Evolutionary conservation across 257 asterid genomes (phyloP), one percentile per base, ranked within the genome.

Genomic region (Nicotiana tabacum): DNA sequence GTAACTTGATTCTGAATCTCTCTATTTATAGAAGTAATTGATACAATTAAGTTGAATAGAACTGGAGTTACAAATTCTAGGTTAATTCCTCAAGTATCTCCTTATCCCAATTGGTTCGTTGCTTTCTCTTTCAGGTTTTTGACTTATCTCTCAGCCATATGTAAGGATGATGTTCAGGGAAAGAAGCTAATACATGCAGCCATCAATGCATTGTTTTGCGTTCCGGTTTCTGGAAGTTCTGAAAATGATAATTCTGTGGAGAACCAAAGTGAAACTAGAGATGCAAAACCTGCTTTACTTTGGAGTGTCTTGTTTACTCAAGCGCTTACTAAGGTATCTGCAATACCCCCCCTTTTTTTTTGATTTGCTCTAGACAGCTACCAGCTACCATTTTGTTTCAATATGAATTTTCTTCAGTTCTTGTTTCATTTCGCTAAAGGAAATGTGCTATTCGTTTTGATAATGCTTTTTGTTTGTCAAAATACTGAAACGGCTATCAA

Each of bases 271-370:
- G 87, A 87, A 78, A 82, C 17, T 8, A 35, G 64, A 21, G 64
- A 85, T 83, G 82, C 87, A 12, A 93, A 90, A 81, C 98, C 99
- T 30, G 69, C 89, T 86, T 85, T 96, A 89, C 92, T 96, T 79
- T 94, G 97, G 97, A 92, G 95, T 86, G 84, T 90, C 35, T 78
- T 85, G 77, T 96, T 91, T 86, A 85, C 89, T 83, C 99, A 96
- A 85, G 95, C 92, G 81, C 89, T 86, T 66, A 85, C 90, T 9
- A 46, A 6, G 95, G 99, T 94, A 78, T 78, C 92, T 77, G 56
- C 84, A 81, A 21, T 87, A 35, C 66, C 68, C 66, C 85, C 17
- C 51, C 35, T 29, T 29, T 29, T 29, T 29, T 24, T 24, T 24
- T 24, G 27, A 24, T 32, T 66, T 48, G 6, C n/a, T 70, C 66